Evolutionary conservation across 1,284 basidiomycete genomes (phyloP), one percentile per base, ranked within the genome.

Genomic region (Heterobasidion occidentale): DNA sequence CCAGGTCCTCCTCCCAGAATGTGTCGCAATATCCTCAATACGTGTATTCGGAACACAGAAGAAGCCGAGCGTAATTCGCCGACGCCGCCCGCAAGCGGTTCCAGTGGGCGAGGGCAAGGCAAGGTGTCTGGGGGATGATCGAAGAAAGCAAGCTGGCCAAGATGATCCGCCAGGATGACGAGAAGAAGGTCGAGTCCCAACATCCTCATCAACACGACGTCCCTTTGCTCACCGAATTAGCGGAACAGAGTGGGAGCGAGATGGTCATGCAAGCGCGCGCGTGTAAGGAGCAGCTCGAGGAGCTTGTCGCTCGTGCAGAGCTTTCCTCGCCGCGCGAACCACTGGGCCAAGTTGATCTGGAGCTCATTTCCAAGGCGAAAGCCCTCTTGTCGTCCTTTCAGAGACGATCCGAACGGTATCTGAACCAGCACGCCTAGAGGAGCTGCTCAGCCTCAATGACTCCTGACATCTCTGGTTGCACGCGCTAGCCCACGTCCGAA

Each of bases 41-140:
- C 85, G 15, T 98, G 95, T 68, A 84, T 97, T 11, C 78, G 95
- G 58, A 97, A 97, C 64, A 97, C 92, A 0, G 93, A 97, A 68
- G 84, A 85, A 60, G 88, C 88, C 0, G 86, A 87, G 64, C 74
- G 73, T 56, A 72, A 63, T 15, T 68, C 77, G 7, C 75, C 75
- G 56, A 61, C 62, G 9, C 56, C 69, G 8, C 66, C 63, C 44
- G 54, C 61, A n/a, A 62, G 56, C 38, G 63, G 64, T 55, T 59
- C 58, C 27, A 70, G 69, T 46, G 73, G 74, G 3, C 69, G 73
- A 36, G 75, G 75, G 1, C 64, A 76, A 36, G 80, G 81, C 1
- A 88, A 83, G 63, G 86, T 2, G 77, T 90, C 8, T 91, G 88
- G 88, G 80, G 79, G 0, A 80, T 90, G 80, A 87, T 90, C 55